Base-by-base conservation (phyloP, 768 basidiomycete species). In the Lactifluus volemus region DNA sequence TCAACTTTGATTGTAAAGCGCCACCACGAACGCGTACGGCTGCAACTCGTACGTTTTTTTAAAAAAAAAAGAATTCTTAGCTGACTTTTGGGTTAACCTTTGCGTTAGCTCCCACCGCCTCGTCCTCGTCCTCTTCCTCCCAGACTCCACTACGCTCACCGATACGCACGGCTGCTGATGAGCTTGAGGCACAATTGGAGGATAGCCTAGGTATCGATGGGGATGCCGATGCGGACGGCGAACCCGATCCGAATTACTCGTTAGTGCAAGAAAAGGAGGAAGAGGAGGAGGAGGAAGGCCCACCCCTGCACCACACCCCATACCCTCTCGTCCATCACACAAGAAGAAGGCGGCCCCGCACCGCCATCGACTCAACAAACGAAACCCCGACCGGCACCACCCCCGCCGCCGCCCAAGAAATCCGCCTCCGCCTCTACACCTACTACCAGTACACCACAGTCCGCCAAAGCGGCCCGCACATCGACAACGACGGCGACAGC, bases 211-310 rank as follows among this genome's bases (percentile, higher is more conserved):
- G 51, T 32, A 49, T 53, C 49, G 62, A 63, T 8, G 63, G 60
- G 29, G 68, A 80, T 55, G 67, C 69, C 1, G 81, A 78, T 21
- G 54, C 61, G 19, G 61, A 65, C 2, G 65, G 65, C 42, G 67
- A 80, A 53, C 67, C 70, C 0, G 81, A 78, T 21, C 55, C 55
- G 10, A 49, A 25, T 34, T 47, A 44, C 41, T 11, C 38, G 29
- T 48, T 21, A 2, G 49, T n/a, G 14, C 52, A 6, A 12, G 41
- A 39, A 32, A 34, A 47, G 8, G 49, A 42, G 10, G 47, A 47
- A 15, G 41, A 25, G 25, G 25, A 25, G 25, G 25, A 25, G 30
- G 6, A 53, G 39, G 17, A 25, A 32, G 17, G 8, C 42, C 50
- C 14, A 41, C 12, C 2, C 49, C 10, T 25, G 19, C 45, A 47